phyloP scores from a whole-genome alignment of 345 rosid species.

The Brassica cretica region DNA sequence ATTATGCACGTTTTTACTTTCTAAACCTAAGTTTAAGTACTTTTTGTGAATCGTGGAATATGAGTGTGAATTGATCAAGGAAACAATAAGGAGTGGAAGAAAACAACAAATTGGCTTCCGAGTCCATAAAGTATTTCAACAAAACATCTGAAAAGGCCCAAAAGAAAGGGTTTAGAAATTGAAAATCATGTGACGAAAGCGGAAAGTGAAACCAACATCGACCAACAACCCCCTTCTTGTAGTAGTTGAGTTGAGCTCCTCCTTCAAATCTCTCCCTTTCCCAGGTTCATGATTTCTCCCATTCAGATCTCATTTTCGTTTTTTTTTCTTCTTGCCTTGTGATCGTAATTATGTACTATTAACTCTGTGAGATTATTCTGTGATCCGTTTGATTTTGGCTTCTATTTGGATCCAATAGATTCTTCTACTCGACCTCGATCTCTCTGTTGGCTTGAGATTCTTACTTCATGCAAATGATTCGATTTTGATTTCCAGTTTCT shows the following conservation, averaged over 20 bases:
- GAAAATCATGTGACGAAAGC: not conserved
- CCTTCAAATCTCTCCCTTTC: not conserved
- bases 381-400: not conserved
- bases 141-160: no score
- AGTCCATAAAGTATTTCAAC: not conserved
- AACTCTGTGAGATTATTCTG: not conserved
- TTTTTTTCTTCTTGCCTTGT: not conserved
- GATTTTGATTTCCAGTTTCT: not conserved
- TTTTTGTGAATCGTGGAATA: no score
- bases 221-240: slow-evolving; percentile 2
- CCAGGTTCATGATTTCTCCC: not conserved
- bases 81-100: not conserved
- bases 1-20: no score
- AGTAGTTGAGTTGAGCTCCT: not conserved
- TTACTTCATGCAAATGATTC: not conserved
- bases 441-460: not conserved
- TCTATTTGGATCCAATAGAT: no score
- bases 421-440: not conserved
- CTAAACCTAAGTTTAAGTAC: no score
- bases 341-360: not conserved
- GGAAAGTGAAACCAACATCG: not conserved
- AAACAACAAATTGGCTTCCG: not conserved
- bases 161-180: not conserved
- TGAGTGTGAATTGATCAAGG: no score
- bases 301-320: not conserved